These are phyloP conservation scores for Psilocybe azurescens DNA, from an alignment of 768 basidiomycete species.

Conservation along the genomic window DNA sequence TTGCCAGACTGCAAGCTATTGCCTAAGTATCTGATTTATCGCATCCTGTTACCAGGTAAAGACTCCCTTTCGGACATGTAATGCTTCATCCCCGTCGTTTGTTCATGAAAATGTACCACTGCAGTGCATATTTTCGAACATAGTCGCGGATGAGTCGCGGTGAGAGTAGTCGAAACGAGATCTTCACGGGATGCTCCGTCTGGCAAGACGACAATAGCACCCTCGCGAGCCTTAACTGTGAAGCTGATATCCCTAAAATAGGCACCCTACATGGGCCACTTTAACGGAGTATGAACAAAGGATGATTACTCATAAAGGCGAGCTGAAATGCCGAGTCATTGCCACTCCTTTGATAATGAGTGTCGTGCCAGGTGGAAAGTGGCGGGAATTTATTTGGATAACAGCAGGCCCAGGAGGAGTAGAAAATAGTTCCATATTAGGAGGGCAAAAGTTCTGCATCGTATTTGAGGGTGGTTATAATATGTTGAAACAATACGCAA, in stretches of 20 bases:
- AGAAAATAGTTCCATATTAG: no score
- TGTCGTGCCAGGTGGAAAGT: no score
- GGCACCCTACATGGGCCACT: no score
- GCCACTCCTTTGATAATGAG: no score
- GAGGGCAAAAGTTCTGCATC: no score
- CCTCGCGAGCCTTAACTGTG: background rate
- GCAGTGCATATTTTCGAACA: constrained; percentile 15
- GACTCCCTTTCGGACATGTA: constrained; percentile 4
- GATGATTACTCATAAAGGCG: no score
- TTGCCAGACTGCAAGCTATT: background rate
- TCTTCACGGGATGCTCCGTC: constrained; percentile 13
- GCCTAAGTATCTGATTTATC: constrained; percentile 11
- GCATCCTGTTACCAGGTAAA: constrained; percentile 16
- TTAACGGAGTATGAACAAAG: no score
- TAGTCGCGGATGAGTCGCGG: constrained; percentile 3
- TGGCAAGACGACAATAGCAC: background rate
- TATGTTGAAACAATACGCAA: no score
- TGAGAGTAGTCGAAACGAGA: background rate
- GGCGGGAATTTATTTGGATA: no score
- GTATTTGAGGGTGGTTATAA: no score
- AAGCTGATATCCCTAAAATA: background rate
- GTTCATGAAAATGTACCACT: constrained; percentile 14
- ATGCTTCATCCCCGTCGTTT: background rate
- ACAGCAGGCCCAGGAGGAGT: no score
- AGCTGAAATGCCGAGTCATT: no score